Conservation (phyloP, 2,329 filamentous ascomycete genomes). For the Cladorrhinum sp. region DNA sequence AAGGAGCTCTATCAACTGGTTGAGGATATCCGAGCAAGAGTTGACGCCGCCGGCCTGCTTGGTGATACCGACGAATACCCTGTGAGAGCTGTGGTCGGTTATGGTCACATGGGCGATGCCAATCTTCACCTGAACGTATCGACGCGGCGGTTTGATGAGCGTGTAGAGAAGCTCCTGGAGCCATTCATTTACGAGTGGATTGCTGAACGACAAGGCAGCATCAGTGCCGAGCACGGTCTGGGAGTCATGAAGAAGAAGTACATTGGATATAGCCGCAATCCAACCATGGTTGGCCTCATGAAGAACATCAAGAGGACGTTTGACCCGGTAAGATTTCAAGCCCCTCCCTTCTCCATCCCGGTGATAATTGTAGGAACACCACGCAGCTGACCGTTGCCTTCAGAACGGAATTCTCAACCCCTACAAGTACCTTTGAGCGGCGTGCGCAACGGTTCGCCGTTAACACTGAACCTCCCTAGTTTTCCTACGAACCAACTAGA, state of each 20-base stretch:
- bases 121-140: constrained; percentile 93
- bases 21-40: constrained; percentile 72
- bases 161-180: constrained; percentile 82
- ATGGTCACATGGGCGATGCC: constrained; percentile 96
- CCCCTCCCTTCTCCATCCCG: constrained; percentile 1
- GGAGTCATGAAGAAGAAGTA: constrained; percentile 95
- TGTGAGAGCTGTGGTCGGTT: constrained; percentile 87
- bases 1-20: constrained; percentile 84
- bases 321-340: constrained; percentile 69
- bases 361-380: background rate
- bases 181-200: constrained; percentile 99
- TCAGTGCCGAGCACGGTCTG: constrained; percentile 93
- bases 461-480: background rate
- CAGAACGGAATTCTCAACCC: constrained; percentile 99
- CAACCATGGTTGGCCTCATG: constrained; percentile 87
- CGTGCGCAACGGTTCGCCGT: background rate
- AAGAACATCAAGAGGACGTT: constrained; percentile 91
- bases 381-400: background rate
- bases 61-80: constrained; percentile 73
- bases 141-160: constrained; percentile 77
- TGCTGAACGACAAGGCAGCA: constrained; percentile 79
- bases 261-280: constrained; percentile 86
- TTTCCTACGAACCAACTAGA: background rate
- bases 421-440: constrained; percentile 80
- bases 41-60: constrained; percentile 71